Evolutionary conservation across 169 alveolate genomes (phyloP).

Genomic region (Theileria orientalis): DNA sequence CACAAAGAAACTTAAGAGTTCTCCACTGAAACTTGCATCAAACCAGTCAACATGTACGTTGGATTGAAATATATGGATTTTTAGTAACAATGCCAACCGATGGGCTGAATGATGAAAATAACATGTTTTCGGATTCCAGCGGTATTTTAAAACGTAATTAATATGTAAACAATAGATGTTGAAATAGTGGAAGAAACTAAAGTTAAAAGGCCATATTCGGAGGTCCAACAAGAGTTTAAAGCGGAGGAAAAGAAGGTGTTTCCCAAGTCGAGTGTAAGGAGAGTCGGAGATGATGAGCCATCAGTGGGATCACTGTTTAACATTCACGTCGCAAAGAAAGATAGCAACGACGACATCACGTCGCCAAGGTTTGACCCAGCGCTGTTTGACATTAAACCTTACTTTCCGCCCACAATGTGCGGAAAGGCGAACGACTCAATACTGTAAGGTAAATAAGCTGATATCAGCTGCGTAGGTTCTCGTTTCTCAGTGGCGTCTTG

Average conservation of each 20-base stretch:
- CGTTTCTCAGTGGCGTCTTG: constrained; percentile 75
- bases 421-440: constrained; percentile 20
- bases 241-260: background rate
- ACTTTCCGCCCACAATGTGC: constrained; percentile 51
- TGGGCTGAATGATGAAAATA: background rate
- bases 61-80: constrained; percentile 1
- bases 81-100: background rate
- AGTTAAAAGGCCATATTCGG: background rate
- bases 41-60: background rate
- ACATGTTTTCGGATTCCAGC: background rate
- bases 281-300: constrained; percentile 42
- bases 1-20: background rate
- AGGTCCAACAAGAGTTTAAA: background rate
- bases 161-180: background rate
- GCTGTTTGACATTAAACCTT: constrained; percentile 64
- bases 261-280: background rate
- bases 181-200: background rate
- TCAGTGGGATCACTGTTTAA: constrained; percentile 74
- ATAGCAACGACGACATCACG: constrained; percentile 63
- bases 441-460: constrained; percentile 20
- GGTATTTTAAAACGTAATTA: background rate
- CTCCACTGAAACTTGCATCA: background rate
- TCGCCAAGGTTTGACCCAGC: constrained; percentile 79
- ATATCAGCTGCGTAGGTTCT: constrained; percentile 31
- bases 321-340: constrained; percentile 56